Evolutionary conservation across 1,284 basidiomycete species (phyloP).

Genomic region (Puccinia sorghi): DNA sequence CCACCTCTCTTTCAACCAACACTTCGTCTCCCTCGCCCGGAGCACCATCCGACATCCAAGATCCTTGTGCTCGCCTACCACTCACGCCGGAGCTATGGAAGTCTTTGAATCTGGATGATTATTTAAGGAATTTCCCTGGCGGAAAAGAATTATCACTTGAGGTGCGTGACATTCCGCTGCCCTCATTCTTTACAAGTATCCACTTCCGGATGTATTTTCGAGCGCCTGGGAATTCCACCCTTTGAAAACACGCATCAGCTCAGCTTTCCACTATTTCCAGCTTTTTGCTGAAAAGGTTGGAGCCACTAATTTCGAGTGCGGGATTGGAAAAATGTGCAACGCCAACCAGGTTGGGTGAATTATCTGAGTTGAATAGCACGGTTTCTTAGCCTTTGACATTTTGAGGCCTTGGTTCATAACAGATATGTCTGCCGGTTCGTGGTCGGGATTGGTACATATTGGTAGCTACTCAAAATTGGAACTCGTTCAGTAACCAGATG

Average conservation of each 20-base stretch:
- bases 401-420: not conserved
- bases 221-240: too few relatives aligned
- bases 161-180: not conserved
- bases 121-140: constrained; percentile 35
- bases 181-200: too few relatives aligned
- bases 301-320: constrained; percentile 41
- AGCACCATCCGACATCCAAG: not conserved
- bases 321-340: constrained; percentile 42
- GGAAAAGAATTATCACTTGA: constrained; percentile 28
- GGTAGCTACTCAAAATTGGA: constrained; percentile 50
- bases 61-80: constrained; percentile 38
- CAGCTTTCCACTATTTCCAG: constrained; percentile 4
- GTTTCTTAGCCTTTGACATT: not conserved
- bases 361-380: not conserved
- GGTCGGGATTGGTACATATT: constrained; percentile 49
- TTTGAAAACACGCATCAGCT: not conserved
- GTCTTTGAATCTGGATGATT: constrained; percentile 28
- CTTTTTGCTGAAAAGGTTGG: constrained; percentile 34
- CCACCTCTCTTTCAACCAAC: not conserved
- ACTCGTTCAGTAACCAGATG: constrained; percentile 31
- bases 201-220: not conserved
- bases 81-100: constrained; percentile 48
- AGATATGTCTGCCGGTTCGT: constrained; percentile 48
- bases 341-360: constrained; percentile 17
- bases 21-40: not conserved